Base-by-base conservation (phyloP, 257 asterid species). In the Lantana camara region DNA sequence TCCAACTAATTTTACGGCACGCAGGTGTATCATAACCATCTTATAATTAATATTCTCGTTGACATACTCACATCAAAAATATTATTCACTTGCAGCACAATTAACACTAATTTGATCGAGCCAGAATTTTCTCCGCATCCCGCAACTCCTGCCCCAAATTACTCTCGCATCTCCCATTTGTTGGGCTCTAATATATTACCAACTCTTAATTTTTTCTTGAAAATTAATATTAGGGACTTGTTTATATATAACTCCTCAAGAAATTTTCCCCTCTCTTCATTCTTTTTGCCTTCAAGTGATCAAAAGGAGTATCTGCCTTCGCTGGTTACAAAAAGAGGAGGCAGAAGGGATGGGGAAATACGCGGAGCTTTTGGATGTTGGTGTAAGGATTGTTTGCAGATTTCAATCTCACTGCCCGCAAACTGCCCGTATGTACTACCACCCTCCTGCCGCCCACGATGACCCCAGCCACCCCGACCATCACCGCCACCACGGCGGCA, bases 391-490 rank as follows among this genome's bases (percentile, higher is more conserved):
- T 13, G 79, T 16, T 23, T 70, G 76, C 16, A 80, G 93, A 69
- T 80, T 85, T 60, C 82, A 85, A 38, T 82, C 93, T 12, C 89
- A 85, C 81, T 85, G 89, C 69, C 93, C 89, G 16, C 93, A 85
- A 24, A 82, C 93, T 34, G 88, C 84, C 47, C 80, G 93, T 56
- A 80, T 82, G 87, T 85, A 85, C 55, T 85, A 85, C 68, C 93
- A 85, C 64, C 89, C 93, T 6, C 93, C 93, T 4, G 37, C 68
- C 0, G 59, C 40, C 0, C 62, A 61, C 3, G 73, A 64, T 1
- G 73, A 51, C 2, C 10, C 5, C 56, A 45, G 16, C 52, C 75
- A 49, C 51, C 16, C 9, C 42, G 29, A 41, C 34, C 20, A 14
- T 20, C 47, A 9, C 9, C 16, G 32, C 2, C 4, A 27, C 5